Evolutionary conservation across 768 basidiomycete genomes (phyloP), one percentile per base, ranked within the genome.

Genomic region (Xanthoconium purpureum): DNA sequence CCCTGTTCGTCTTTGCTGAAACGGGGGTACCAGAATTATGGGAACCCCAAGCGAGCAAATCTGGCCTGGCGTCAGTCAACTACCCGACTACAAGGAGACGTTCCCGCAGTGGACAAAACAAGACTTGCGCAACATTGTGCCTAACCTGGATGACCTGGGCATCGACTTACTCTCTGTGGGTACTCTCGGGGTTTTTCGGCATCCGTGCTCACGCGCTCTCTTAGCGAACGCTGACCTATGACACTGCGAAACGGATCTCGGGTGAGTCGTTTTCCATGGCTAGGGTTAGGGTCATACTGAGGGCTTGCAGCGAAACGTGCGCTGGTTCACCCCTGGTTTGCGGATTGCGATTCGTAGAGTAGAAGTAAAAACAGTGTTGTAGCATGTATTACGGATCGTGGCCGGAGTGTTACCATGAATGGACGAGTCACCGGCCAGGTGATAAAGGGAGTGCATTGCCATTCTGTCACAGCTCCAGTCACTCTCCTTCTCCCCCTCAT

Each of bases 21-120:
- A 57, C 28, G n/a, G 43, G 29, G 33, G 14, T 10, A 54, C 29
- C 63, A 98, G 97, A 66, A 83, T 97, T 30, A 82, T 99, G 45
- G 97, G 97, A 29, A 99, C 97, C 32, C 97, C 97, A 0, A 87
- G 82, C 65, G 95, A 98, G 66, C 84, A 90, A 30, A 75, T 75
- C 29, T 99, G 97, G 97, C 95, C 94, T 0, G 94, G 94, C 7
- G 89, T 98, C 39, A 84, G 83, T 57, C 74, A 79, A 49, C 73
- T 99, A 51, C 94, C 96, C 3, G 97, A 98, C 71, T 98, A 96
- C 80, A 98, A 98, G 75, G 71, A 91, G 5, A 88, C 95, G 10
- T 98, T 99, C 83, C 97, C 97, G 0, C 91, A 93, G 71, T 99
- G 97, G 97, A 82, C 83, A 33, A 74, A 77, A 39, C 87, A 90